These are phyloP conservation scores for Talaromyces wortmannii DNA, from an alignment of 495 filamentous ascomycete genomes.

Conservation along the genomic window DNA sequence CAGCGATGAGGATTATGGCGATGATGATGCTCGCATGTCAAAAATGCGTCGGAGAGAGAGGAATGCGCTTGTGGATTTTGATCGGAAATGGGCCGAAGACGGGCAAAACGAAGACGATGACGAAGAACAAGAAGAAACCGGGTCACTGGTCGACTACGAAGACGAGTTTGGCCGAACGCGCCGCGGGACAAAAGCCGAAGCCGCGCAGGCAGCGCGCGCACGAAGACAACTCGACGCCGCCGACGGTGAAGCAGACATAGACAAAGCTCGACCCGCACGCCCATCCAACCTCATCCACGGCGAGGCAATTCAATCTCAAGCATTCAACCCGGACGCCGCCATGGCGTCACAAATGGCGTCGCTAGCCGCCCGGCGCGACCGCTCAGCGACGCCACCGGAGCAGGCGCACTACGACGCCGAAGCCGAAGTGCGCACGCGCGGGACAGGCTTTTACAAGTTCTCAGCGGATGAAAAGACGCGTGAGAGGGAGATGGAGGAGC, in stretches of 20 bases:
- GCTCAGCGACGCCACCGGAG: conserved; percentile 67
- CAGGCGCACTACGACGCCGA: conserved; percentile 78
- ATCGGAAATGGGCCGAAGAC: conserved; percentile 82
- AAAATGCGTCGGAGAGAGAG: conserved; percentile 32
- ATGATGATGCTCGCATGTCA: conserved; percentile 38
- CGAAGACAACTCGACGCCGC: conserved; percentile 29
- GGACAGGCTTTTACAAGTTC: conserved; percentile 86
- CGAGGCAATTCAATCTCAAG: conserved; percentile 69
- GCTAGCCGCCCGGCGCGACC: conserved; percentile 67
- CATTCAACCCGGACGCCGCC: conserved; percentile 65
- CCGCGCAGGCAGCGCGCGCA: conserved; percentile 42
- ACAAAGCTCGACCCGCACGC: conserved; percentile 50
- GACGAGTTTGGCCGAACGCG: conserved; percentile 87
- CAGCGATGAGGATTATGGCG: conserved; percentile 19
- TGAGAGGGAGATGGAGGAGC: conserved; percentile 64
- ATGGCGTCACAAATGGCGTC: conserved; percentile 59
- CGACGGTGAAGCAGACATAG: conserved; percentile 34
- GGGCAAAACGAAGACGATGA: conserved; percentile 27
- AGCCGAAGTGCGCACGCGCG: conserved; percentile 76
- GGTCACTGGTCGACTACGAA: conserved; percentile 68
- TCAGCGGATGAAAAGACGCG: conserved; percentile 60
- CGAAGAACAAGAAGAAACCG: conserved; percentile 34
- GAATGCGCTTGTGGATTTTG: conserved; percentile 78
- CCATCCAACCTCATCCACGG: conserved; percentile 76
- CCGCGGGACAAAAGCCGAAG: conserved; percentile 56